phyloP scores from a whole-genome alignment of 352 stramenopile species.

The Globisporangium nagaii region DNA sequence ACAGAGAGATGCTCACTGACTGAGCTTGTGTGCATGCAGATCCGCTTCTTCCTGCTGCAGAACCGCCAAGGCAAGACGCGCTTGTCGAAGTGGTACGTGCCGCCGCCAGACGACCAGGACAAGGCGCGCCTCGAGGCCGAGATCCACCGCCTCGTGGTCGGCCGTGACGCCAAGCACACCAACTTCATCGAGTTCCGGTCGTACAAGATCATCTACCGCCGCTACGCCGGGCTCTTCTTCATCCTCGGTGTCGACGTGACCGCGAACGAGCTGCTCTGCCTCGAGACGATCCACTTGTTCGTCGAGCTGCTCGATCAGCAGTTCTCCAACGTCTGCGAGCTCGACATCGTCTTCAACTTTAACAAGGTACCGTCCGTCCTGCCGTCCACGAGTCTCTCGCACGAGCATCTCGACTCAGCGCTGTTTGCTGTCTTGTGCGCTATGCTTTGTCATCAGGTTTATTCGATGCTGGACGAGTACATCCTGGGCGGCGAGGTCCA shows the following conservation, averaged over 20 bases:
- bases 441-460: too few species aligned
- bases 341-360: conserved; percentile 96
- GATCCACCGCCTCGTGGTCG: conserved; percentile 88
- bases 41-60: conserved; percentile 98
- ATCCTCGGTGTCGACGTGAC: conserved; percentile 93
- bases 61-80: conserved; percentile 99
- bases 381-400: too few species aligned
- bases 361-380: conserved; percentile 92
- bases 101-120: conserved; percentile 75
- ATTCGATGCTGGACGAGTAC: conserved; percentile 94
- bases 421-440: too few species aligned
- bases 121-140: conserved; percentile 86
- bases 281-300: conserved; percentile 98
- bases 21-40: conserved; percentile 33
- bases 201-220: conserved; percentile 99
- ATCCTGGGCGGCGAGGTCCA: conserved; percentile 93
- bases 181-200: conserved; percentile 97
- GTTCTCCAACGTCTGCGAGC: conserved; percentile 98
- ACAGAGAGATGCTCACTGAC: background rate
- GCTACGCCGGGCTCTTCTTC: conserved; percentile 99
- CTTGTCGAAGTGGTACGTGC: conserved; percentile 98
- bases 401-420: too few species aligned
- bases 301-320: conserved; percentile 98
- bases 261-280: conserved; percentile 97
- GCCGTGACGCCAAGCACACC: conserved; percentile 87